These are phyloP conservation scores for Violaceomyces palustris DNA, from an alignment of 1,284 basidiomycete species.

Conservation along the genomic window DNA sequence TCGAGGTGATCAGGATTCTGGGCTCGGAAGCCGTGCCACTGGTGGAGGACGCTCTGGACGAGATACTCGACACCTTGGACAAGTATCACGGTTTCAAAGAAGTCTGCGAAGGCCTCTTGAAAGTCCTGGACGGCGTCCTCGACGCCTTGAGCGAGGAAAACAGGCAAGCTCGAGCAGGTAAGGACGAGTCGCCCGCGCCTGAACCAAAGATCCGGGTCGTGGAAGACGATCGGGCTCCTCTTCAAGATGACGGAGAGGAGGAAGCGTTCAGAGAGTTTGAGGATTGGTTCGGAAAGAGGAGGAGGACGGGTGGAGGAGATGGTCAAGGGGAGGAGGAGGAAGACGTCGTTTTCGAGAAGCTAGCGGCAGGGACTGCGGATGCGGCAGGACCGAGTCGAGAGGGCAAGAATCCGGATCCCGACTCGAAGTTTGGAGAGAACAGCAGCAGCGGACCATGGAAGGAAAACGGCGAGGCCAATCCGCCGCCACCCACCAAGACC, in stretches of 20 bases:
- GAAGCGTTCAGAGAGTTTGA: not conserved
- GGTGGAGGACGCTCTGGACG: slow-evolving; percentile 50
- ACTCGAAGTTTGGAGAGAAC: too few species aligned
- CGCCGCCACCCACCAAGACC: slow-evolving; percentile 7
- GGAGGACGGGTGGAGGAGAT: too few species aligned
- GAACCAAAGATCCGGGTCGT: not conserved
- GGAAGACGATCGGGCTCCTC: not conserved
- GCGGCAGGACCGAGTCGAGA: too few species aligned
- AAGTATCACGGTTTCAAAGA: slow-evolving; percentile 40
- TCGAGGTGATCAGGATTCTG: slow-evolving; percentile 45
- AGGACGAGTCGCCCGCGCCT: not conserved
- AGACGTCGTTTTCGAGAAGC: too few species aligned
- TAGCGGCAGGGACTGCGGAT: too few species aligned
- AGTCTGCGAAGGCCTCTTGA: slow-evolving; percentile 36
- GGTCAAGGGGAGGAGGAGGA: too few species aligned
- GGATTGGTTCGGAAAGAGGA: too few species aligned
- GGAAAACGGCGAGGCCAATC: slow-evolving; percentile 14
- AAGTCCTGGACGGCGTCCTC: slow-evolving; percentile 38
- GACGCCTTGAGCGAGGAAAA: slow-evolving; percentile 30
- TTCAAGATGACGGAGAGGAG: not conserved
- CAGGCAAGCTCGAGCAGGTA: too few species aligned
- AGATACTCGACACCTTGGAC: slow-evolving; percentile 48
- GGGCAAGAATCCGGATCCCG: too few species aligned
- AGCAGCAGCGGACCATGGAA: too few species aligned
- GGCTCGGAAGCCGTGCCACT: slow-evolving; percentile 42